Evolutionary conservation across 257 asterid genomes (phyloP).

Genomic region (Avicennia marina): DNA sequence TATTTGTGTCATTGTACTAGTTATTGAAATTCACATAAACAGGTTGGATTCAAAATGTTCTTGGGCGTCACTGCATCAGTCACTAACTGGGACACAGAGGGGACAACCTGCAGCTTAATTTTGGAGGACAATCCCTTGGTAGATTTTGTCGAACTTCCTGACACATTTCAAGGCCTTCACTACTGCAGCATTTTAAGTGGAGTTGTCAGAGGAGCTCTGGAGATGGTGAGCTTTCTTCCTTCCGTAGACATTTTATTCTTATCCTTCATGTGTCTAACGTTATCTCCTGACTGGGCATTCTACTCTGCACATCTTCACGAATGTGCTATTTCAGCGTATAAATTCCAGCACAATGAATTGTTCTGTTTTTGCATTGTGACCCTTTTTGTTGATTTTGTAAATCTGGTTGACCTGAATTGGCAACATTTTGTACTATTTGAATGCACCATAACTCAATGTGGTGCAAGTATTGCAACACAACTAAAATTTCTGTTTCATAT

Average conservation of each 20-base stretch:
- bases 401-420: slow-evolving; percentile 1
- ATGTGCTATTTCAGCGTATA: background rate
- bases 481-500: background rate
- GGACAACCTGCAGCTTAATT: slow-evolving; percentile 89
- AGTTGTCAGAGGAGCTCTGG: slow-evolving; percentile 89
- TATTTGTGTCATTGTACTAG: background rate
- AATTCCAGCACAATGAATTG: background rate
- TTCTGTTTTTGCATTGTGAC: background rate
- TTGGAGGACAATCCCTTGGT: slow-evolving; percentile 94
- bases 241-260: slow-evolving; percentile 7
- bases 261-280: background rate
- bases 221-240: slow-evolving; percentile 65
- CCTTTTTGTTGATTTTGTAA: background rate
- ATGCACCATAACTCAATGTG: too few relatives aligned
- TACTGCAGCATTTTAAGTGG: slow-evolving; percentile 96
- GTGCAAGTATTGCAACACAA: background rate
- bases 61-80: slow-evolving; percentile 82
- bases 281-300: background rate
- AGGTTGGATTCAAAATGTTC: slow-evolving; percentile 96
- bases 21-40: slow-evolving; percentile 15
- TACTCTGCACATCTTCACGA: background rate
- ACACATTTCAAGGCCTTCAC: slow-evolving; percentile 89
- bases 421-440: too few relatives aligned
- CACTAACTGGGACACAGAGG: slow-evolving; percentile 81
- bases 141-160: slow-evolving; percentile 98